Evolutionary conservation across 805 yeast species (phyloP).

Genomic region (Ogataea polymorpha): DNA sequence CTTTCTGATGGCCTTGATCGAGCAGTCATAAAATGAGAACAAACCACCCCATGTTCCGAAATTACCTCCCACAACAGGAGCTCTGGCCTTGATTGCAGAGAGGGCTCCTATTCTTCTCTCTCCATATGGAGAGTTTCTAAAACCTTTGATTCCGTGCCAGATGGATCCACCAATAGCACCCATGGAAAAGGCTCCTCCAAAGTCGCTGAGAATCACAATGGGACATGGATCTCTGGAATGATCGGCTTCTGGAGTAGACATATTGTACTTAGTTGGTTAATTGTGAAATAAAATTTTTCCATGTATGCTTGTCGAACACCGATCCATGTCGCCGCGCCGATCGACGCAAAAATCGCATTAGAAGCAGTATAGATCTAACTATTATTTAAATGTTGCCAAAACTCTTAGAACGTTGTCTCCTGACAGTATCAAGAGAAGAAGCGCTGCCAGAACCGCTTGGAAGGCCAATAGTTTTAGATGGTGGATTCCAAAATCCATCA

Average conservation of each 20-base stretch:
- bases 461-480: constrained; percentile 22
- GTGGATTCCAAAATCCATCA: constrained; percentile 53
- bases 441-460: constrained; percentile 6
- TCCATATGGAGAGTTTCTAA: constrained; percentile 96
- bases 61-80: constrained; percentile 98
- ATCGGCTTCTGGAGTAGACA: constrained; percentile 74
- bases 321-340: constrained; percentile 8
- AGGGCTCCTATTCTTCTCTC: constrained; percentile 90
- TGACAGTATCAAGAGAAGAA: constrained; percentile 7
- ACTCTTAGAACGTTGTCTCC: constrained; percentile 24
- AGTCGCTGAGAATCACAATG: constrained; percentile 89
- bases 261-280: constrained; percentile 24
- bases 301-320: constrained; percentile 1
- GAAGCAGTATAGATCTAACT: not conserved
- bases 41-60: constrained; percentile 99
- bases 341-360: constrained; percentile 4
- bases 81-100: constrained; percentile 89
- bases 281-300: constrained; percentile 9
- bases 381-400: constrained; percentile 12
- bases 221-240: constrained; percentile 99
- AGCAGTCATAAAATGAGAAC: constrained; percentile 92
- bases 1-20: constrained; percentile 90
- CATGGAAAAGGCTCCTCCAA: constrained; percentile 99
- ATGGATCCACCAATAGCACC: constrained; percentile 98
- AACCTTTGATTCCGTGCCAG: constrained; percentile 99